Conservation (phyloP, 2,329 filamentous ascomycete genomes). For the Fusarium pseudoanthophilum region DNA sequence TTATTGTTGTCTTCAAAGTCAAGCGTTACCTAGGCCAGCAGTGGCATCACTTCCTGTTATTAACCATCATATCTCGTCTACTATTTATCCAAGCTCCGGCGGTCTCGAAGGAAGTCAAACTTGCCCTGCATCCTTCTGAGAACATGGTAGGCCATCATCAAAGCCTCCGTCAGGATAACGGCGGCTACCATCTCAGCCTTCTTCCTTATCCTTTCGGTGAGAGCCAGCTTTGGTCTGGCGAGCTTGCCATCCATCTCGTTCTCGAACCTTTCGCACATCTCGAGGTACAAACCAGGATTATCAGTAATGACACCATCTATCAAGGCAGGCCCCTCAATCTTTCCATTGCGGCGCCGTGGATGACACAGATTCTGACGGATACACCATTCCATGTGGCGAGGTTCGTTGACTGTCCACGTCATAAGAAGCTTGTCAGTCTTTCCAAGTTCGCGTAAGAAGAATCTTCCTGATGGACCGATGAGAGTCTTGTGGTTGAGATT, state of each 20-base stretch:
- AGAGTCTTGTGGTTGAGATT: conserved; percentile 79
- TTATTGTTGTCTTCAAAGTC: not conserved
- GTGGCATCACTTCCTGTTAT: not conserved
- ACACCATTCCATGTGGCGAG: conserved; percentile 83
- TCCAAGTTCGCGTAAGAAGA: conserved; percentile 72
- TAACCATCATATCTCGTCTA: not conserved
- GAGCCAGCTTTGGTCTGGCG: conserved; percentile 5
- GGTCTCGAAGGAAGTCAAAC: conserved; percentile 45
- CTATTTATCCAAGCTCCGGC: conserved; percentile 27
- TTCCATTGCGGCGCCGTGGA: conserved; percentile 42
- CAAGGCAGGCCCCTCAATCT: conserved; percentile 25
- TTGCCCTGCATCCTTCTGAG: conserved; percentile 42
- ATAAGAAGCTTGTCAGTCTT: conserved; percentile 67
- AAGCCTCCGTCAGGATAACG: conserved; percentile 33
- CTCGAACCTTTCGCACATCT: conserved; percentile 62
- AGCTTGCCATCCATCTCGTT: conserved; percentile 48
- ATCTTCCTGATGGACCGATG: conserved; percentile 72
- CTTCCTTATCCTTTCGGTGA: conserved; percentile 24
- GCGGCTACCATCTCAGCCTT: conserved; percentile 31
- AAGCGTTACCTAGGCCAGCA: not conserved
- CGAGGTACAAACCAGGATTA: conserved; percentile 75
- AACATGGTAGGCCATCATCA: conserved; percentile 41
- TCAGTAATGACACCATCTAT: conserved; percentile 90
- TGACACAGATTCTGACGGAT: conserved; percentile 58
- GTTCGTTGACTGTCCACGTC: conserved; percentile 89